Conservation (phyloP, 129 eudicot genomes). For the Ambrosia trifida region DNA sequence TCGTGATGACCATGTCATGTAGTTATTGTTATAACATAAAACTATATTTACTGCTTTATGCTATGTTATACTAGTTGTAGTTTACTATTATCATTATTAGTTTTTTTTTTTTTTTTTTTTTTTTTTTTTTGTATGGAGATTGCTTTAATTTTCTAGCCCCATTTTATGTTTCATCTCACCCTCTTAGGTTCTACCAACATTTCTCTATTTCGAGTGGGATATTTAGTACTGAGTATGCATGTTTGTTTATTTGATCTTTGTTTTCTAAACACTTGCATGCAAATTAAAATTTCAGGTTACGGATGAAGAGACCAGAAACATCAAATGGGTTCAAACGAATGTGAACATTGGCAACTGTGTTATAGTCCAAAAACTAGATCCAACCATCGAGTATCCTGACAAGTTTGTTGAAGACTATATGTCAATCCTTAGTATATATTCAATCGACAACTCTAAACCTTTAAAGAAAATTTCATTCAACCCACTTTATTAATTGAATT, state of each 20-base stretch:
- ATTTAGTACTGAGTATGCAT: not conserved
- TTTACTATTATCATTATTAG: no score
- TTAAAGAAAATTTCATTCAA: constrained; percentile 29
- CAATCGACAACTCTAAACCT: constrained; percentile 45
- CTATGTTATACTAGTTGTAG: no score
- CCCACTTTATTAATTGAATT: no score
- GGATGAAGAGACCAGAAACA: constrained; percentile 26
- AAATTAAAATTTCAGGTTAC: constrained; percentile 28
- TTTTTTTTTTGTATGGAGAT: no score
- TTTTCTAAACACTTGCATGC: constrained; percentile 1
- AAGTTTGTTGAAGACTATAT: constrained; percentile 48
- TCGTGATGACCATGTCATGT: not conserved
- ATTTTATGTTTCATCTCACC: no score
- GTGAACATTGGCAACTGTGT: constrained; percentile 52
- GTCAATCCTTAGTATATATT: constrained; percentile 42
- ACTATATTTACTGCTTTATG: no score
- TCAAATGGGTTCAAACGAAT: constrained; percentile 46
- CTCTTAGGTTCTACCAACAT: no score
- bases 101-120: no score
- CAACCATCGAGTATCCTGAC: constrained; percentile 39
- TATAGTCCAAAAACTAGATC: constrained; percentile 44
- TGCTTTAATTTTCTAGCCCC: no score
- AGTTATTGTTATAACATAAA: no score
- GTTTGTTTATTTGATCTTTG: not conserved
- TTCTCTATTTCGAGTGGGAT: not conserved